Percentiles rank a stretch among this genome's conserved stretches.
Conservation (phyloP, 345 rosid genomes). For the Xanthoceras sorbifolium region DNA sequence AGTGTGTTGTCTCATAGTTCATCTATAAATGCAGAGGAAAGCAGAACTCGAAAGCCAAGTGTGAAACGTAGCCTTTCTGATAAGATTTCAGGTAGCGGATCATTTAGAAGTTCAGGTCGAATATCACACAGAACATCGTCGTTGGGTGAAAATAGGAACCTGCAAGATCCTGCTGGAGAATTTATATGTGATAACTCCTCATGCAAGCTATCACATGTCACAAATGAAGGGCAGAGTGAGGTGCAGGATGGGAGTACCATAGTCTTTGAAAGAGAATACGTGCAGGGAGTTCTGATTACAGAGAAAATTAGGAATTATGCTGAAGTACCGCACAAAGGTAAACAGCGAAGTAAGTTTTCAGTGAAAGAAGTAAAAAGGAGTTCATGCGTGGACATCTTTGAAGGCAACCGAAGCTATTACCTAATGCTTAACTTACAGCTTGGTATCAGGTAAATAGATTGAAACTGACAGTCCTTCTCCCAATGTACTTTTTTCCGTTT, state of each 20-base stretch:
- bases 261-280: slow-evolving; percentile 81
- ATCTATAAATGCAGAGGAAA: slow-evolving; percentile 47
- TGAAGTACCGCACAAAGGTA: slow-evolving; percentile 41
- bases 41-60: slow-evolving; percentile 34
- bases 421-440: slow-evolving; percentile 92
- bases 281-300: slow-evolving; percentile 84
- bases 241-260: slow-evolving; percentile 37
- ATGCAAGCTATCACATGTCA: slow-evolving; percentile 33
- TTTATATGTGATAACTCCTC: slow-evolving; percentile 36
- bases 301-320: slow-evolving; percentile 47
- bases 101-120: slow-evolving; percentile 46
- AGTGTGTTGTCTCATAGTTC: slow-evolving; percentile 46
- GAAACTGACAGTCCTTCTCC: not conserved
- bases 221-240: slow-evolving; percentile 49
- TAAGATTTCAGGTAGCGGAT: slow-evolving; percentile 46
- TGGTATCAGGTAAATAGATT: slow-evolving; percentile 80
- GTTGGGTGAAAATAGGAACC: slow-evolving; percentile 40
- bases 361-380: slow-evolving; percentile 50
- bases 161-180: slow-evolving; percentile 41
- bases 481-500: not conserved
- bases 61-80: slow-evolving; percentile 57
- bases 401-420: slow-evolving; percentile 55
- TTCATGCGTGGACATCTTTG: slow-evolving; percentile 44
- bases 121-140: slow-evolving; percentile 46
- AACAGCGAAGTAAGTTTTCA: slow-evolving; percentile 43